Conservation (phyloP, 768 basidiomycete genomes). For the Suillus spraguei region DNA sequence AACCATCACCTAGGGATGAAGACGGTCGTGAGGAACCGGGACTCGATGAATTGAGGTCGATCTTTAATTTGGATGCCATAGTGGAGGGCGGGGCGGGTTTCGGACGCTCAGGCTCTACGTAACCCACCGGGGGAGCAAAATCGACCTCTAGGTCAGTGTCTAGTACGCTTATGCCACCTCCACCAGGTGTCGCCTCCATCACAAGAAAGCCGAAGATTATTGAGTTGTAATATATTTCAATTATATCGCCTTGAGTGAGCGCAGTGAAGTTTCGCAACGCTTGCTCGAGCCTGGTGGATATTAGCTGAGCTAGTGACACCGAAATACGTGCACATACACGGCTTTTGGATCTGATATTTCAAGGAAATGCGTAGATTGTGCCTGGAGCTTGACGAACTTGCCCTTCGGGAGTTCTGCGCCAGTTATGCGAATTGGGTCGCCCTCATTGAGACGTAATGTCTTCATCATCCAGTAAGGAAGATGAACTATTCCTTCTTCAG, state of each 20-base stretch:
- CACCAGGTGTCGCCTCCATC: constrained; percentile 90
- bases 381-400: constrained; percentile 95
- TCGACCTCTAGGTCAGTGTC: constrained; percentile 99
- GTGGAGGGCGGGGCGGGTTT: constrained; percentile 81
- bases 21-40: constrained; percentile 85
- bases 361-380: constrained; percentile 92
- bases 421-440: constrained; percentile 92
- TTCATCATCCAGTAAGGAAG: constrained; percentile 99
- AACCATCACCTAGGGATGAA: constrained; percentile 71
- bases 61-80: constrained; percentile 97
- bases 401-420: constrained; percentile 90
- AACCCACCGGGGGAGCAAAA: constrained; percentile 91
- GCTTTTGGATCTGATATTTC: constrained; percentile 98
- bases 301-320: background rate
- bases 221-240: constrained; percentile 97
- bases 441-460: constrained; percentile 89
- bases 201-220: constrained; percentile 95
- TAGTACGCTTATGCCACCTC: constrained; percentile 83
- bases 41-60: constrained; percentile 85
- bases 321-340: constrained; percentile 62
- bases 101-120: constrained; percentile 90
- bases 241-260: constrained; percentile 93
- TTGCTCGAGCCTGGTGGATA: constrained; percentile 76
- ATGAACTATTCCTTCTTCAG: constrained; percentile 93
- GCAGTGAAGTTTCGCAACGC: constrained; percentile 91